These are phyloP conservation scores for Tubosaeta sp. DNA, from an alignment of 768 basidiomycete genomes.

Conservation along the genomic window DNA sequence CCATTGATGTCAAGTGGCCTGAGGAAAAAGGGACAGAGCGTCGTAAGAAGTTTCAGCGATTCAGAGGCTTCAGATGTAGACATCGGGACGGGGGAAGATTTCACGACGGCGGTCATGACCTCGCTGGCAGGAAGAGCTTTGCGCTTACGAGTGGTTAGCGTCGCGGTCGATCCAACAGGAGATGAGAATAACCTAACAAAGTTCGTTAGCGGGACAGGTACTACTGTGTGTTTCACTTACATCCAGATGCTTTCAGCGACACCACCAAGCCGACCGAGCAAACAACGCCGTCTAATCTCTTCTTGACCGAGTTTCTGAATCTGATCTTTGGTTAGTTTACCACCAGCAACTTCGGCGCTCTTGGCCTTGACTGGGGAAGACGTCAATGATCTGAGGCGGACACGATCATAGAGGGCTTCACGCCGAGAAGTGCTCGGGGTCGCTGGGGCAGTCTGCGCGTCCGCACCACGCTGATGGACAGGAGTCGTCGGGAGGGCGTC, in stretches of 20 bases:
- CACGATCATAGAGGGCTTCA: conserved; percentile 76
- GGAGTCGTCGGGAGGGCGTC: conserved; percentile 60
- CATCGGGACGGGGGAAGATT: conserved; percentile 78
- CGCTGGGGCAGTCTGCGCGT: conserved; percentile 52
- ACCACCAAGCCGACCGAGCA: conserved; percentile 71
- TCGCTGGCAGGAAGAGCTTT: conserved; percentile 65
- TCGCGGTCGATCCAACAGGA: conserved; percentile 47
- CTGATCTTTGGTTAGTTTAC: conserved; percentile 58
- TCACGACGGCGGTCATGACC: conserved; percentile 64
- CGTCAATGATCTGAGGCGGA: conserved; percentile 68
- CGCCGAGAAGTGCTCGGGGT: conserved; percentile 75
- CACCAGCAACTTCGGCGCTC: conserved; percentile 37
- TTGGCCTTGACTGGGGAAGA: conserved; percentile 59
- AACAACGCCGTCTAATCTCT: conserved; percentile 69
- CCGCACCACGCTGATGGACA: conserved; percentile 52
- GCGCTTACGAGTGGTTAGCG: conserved; percentile 61
- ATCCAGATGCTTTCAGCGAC: conserved; percentile 90
- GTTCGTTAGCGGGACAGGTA: neutral
- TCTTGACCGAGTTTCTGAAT: conserved; percentile 71
- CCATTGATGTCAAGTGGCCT: conserved; percentile 57
- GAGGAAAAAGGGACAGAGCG: conserved; percentile 79
- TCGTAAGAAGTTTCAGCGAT: conserved; percentile 60
- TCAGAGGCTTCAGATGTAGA: conserved; percentile 75
- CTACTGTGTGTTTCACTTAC: conserved; percentile 36
- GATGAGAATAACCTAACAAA: conserved; percentile 61